Conservation (phyloP, 2,329 filamentous ascomycete genomes). For the Sclerotinia spermophila region DNA sequence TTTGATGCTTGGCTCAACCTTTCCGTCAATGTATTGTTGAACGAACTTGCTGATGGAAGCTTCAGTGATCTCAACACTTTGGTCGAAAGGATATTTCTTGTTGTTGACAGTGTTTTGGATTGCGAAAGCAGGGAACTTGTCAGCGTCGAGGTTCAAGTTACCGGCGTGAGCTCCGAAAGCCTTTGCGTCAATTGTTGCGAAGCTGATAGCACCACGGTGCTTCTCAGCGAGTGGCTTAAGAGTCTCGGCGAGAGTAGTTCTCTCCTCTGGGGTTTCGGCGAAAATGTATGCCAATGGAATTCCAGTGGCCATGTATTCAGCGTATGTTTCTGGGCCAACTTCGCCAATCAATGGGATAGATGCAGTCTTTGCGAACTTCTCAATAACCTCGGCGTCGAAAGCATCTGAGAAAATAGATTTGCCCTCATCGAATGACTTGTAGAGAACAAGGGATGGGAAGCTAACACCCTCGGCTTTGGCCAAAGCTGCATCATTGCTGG, state of each 20-base stretch:
- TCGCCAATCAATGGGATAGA: constrained; percentile 91
- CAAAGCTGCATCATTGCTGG: constrained; percentile 75
- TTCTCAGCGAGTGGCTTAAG: constrained; percentile 87
- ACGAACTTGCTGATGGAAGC: constrained; percentile 76
- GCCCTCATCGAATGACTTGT: constrained; percentile 97
- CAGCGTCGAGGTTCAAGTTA: constrained; percentile 95
- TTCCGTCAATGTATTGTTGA: constrained; percentile 78
- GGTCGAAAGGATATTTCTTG: constrained; percentile 93
- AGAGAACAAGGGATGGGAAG: constrained; percentile 83
- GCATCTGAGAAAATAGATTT: constrained; percentile 79
- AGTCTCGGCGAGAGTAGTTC: constrained; percentile 68
- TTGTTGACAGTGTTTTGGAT: constrained; percentile 96
- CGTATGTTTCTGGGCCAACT: constrained; percentile 95
- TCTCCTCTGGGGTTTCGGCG: constrained; percentile 86
- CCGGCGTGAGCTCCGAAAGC: constrained; percentile 89
- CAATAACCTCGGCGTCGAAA: constrained; percentile 77
- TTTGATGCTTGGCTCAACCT: constrained; percentile 95
- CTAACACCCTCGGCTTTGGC: constrained; percentile 88
- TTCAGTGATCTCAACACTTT: constrained; percentile 69
- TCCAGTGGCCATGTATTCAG: constrained; percentile 87
- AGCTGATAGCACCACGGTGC: constrained; percentile 93
- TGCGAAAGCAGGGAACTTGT: constrained; percentile 95
- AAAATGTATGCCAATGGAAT: constrained; percentile 98
- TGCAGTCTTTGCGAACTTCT: constrained; percentile 76
- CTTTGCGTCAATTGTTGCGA: constrained; percentile 95